phyloP scores from a whole-genome alignment of 345 rosid species.

The Euphorbia pulcherrima region DNA sequence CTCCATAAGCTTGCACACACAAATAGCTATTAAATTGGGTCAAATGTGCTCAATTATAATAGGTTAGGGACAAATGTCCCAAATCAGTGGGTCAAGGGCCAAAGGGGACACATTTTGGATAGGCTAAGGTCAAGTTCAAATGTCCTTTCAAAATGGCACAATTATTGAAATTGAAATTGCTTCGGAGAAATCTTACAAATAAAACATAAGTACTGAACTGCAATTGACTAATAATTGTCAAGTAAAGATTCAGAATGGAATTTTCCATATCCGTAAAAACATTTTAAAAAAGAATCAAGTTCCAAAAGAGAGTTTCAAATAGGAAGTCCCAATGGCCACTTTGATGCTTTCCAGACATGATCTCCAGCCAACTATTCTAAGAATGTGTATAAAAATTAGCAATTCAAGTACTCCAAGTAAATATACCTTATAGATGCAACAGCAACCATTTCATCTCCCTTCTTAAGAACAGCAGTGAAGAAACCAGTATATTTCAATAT shows the following conservation, averaged over 20 bases:
- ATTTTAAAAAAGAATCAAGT: neutral
- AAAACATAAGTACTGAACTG: neutral
- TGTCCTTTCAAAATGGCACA: no score
- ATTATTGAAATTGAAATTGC: no score
- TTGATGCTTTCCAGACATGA: conserved; percentile 9
- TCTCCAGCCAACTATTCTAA: neutral
- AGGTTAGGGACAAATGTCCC: neutral
- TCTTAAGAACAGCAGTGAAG: conserved; percentile 71
- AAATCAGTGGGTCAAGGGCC: no score
- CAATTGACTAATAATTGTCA: neutral
- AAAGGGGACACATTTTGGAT: no score
- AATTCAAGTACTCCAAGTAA: neutral
- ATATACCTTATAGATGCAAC: conserved; percentile 87
- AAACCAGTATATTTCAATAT: conserved; percentile 72
- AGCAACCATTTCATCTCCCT: conserved; percentile 73
- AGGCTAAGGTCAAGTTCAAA: no score
- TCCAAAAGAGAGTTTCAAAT: neutral
- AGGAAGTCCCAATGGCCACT: neutral
- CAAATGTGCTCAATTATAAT: neutral
- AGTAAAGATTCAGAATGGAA: neutral
- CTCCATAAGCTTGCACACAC: neutral
- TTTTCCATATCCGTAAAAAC: neutral
- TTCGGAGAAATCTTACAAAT: neutral
- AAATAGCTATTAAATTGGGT: neutral
- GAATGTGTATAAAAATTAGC: conserved; percentile 4